A percentile compares a stretch with the other conserved stretches of the same genome.
These are phyloP conservation scores for Salvia rosmarinus DNA, from an alignment of 257 asterid species.

Conservation along the genomic window DNA sequence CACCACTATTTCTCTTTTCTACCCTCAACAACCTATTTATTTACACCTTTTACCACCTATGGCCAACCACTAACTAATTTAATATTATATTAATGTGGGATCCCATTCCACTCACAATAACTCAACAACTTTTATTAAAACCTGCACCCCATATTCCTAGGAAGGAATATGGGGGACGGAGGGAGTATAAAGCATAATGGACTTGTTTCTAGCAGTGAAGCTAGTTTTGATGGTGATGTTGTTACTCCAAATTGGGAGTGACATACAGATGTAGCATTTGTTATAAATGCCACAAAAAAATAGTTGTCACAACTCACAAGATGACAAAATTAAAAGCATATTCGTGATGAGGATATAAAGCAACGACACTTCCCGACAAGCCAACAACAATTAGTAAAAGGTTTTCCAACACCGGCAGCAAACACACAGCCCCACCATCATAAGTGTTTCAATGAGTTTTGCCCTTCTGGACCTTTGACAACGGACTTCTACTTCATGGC, in stretches of 20 bases:
- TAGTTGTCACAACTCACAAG: slow-evolving; percentile 40
- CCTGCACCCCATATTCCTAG: no score
- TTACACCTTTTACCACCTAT: no score
- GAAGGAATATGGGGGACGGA: no score
- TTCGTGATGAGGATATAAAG: slow-evolving; percentile 71
- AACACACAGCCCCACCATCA: slow-evolving; percentile 62
- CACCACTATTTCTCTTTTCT: no score
- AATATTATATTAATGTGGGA: no score
- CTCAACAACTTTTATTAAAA: no score
- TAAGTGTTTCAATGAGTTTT: slow-evolving; percentile 33
- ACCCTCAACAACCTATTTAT: no score
- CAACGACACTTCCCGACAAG: slow-evolving; percentile 60
- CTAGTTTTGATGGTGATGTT: slow-evolving; percentile 15
- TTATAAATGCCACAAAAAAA: slow-evolving; percentile 31
- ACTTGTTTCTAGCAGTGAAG: slow-evolving; percentile 25
- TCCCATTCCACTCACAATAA: no score
- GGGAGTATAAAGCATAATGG: no score
- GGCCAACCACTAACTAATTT: no score
- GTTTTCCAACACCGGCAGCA: slow-evolving; percentile 57
- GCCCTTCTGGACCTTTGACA: slow-evolving; percentile 38
- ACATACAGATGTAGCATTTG: slow-evolving; percentile 29
- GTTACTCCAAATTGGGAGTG: slow-evolving; percentile 34
- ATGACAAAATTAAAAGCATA: slow-evolving; percentile 45
- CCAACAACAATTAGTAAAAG: slow-evolving; percentile 58
- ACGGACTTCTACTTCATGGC: slow-evolving; percentile 26